Evolutionary conservation across 2,329 filamentous ascomycete genomes (phyloP).

Genomic region (Fusarium xyrophilum): DNA sequence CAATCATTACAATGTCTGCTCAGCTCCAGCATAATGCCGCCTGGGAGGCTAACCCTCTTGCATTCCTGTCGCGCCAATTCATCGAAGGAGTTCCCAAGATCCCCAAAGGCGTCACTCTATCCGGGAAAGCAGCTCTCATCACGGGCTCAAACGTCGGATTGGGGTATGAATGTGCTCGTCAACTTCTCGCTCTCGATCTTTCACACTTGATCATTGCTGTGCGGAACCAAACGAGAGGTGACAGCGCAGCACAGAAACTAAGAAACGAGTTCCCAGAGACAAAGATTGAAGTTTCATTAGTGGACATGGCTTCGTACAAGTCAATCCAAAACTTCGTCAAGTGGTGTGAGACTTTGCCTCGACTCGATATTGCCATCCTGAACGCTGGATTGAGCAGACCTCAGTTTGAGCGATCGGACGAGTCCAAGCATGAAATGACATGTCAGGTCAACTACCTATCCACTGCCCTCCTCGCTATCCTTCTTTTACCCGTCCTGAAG

Average conservation of each 20-base stretch:
- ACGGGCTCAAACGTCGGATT: slow-evolving; percentile 59
- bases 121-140: slow-evolving; percentile 53
- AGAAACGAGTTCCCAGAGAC: slow-evolving; percentile 42
- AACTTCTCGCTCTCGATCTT: slow-evolving; percentile 51
- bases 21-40: slow-evolving; percentile 29
- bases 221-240: slow-evolving; percentile 52
- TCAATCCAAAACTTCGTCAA: slow-evolving; percentile 53
- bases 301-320: slow-evolving; percentile 57
- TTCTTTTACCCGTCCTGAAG: slow-evolving; percentile 46
- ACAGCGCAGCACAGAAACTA: slow-evolving; percentile 46
- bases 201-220: slow-evolving; percentile 57
- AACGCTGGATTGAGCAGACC: slow-evolving; percentile 52
- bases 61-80: slow-evolving; percentile 39
- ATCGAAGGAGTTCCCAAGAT: slow-evolving; percentile 35
- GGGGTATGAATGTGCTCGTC: slow-evolving; percentile 53
- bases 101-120: slow-evolving; percentile 39
- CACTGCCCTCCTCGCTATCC: slow-evolving; percentile 44
- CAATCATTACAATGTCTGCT: slow-evolving; percentile 28
- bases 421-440: slow-evolving; percentile 50
- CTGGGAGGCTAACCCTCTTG: slow-evolving; percentile 34
- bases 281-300: slow-evolving; percentile 54
- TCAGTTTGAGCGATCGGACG: slow-evolving; percentile 38
- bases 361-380: slow-evolving; percentile 55
- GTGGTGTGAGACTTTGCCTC: slow-evolving; percentile 44
- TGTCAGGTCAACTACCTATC: slow-evolving; percentile 53